Conservation (phyloP, 352 stramenopile genomes). For the Phytophthora litchii region DNA sequence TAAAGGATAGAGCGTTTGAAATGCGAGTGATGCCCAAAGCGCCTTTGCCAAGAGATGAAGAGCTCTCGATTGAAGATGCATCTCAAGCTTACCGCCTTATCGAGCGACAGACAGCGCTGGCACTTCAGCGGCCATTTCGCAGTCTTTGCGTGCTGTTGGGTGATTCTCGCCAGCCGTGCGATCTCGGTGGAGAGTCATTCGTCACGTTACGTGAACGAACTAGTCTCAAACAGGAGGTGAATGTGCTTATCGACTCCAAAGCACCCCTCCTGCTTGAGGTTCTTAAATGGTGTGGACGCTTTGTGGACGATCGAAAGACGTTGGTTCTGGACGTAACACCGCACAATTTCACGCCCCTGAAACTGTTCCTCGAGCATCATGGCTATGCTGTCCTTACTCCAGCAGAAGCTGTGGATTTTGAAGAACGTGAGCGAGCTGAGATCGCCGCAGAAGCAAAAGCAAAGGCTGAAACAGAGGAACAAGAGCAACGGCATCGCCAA, state of each 20-base stretch:
- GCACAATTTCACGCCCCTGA: conserved; percentile 51
- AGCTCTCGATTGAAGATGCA: conserved; percentile 66
- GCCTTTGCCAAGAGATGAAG: conserved; percentile 26
- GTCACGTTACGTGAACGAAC: conserved; percentile 58
- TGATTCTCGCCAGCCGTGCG: conserved; percentile 56
- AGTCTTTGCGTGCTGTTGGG: conserved; percentile 64
- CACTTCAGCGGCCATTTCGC: conserved; percentile 55
- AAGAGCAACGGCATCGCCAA: conserved; percentile 21
- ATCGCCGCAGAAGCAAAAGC: conserved; percentile 28
- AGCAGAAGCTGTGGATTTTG: conserved; percentile 42
- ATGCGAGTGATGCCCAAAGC: conserved; percentile 35
- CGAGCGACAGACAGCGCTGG: conserved; percentile 47
- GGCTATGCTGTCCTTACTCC: conserved; percentile 58
- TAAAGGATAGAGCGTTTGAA: conserved; percentile 57
- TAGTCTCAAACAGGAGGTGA: conserved; percentile 62
- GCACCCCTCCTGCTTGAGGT: conserved; percentile 57
- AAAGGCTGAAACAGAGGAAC: conserved; percentile 31
- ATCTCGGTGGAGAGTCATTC: conserved; percentile 53
- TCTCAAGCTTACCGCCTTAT: conserved; percentile 69
- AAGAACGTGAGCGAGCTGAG: conserved; percentile 28
- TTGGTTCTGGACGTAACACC: conserved; percentile 65
- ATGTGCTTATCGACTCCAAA: conserved; percentile 75
- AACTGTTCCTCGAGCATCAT: conserved; percentile 47
- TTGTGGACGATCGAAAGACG: conserved; percentile 58
- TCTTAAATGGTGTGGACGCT: conserved; percentile 60